phyloP scores from a whole-genome alignment of 345 rosid species.

The Populus nigra region DNA sequence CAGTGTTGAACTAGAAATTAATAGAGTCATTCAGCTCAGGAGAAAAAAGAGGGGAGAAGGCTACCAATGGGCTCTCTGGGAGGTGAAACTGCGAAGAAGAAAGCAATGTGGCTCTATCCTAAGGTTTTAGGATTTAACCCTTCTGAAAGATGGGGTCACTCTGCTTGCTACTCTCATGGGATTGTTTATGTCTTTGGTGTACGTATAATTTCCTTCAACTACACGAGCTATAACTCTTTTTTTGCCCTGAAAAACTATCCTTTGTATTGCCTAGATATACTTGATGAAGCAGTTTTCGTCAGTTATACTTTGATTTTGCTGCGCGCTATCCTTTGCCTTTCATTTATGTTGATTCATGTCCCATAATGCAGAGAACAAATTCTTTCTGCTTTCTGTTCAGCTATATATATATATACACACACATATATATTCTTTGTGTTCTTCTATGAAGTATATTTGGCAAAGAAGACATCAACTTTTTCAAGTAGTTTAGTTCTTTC shows the following conservation, averaged over 20 bases:
- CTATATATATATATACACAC: no score
- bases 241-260: not conserved
- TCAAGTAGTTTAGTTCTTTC: conserved; percentile 15
- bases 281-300: not conserved
- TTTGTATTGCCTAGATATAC: not conserved
- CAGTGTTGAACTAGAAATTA: conserved; percentile 9
- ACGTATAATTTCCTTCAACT: conserved; percentile 6
- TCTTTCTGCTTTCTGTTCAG: not conserved
- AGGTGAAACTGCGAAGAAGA: conserved; percentile 40
- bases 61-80: conserved; percentile 45
- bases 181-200: conserved; percentile 68
- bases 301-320: no score
- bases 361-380: not conserved
- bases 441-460: conserved; percentile 10
- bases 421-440: not conserved
- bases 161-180: conserved; percentile 65
- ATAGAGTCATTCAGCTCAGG: not conserved
- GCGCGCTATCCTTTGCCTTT: no score
- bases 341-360: no score
- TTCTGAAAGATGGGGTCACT: conserved; percentile 81
- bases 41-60: not conserved
- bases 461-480: conserved; percentile 20
- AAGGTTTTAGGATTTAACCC: conserved; percentile 54
- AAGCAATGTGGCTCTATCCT: conserved; percentile 75
- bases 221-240: not conserved